Conservation (phyloP, 371 early-diverging fungal genomes). For the Apophysomyces trapeziformis region DNA sequence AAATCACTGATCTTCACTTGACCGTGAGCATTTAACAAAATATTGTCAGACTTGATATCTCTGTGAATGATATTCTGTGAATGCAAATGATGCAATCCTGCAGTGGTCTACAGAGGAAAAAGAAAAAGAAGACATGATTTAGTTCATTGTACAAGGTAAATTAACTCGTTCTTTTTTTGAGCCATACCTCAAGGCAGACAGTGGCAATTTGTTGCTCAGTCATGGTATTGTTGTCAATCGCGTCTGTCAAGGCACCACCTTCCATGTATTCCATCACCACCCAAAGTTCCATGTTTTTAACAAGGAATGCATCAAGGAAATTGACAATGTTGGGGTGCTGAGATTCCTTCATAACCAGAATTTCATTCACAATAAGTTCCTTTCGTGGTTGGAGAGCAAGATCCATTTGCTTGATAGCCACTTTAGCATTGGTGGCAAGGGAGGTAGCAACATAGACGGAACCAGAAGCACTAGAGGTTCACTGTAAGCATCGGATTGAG, state of each 20-base stretch:
- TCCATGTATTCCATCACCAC: constrained; percentile 99
- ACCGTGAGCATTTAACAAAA: constrained; percentile 84
- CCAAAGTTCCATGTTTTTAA: constrained; percentile 88
- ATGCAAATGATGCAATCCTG: constrained; percentile 94
- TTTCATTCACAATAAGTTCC: constrained; percentile 95
- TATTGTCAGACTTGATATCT: constrained; percentile 97
- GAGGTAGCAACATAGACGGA: constrained; percentile 89
- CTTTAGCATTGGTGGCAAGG: constrained; percentile 68
- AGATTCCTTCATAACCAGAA: constrained; percentile 93
- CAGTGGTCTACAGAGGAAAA: constrained; percentile 58
- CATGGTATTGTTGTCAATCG: constrained; percentile 93
- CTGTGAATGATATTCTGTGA: constrained; percentile 92
- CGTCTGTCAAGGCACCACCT: constrained; percentile 96
- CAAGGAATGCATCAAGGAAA: constrained; percentile 88
- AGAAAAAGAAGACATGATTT: background rate
- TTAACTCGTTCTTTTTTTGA: background rate
- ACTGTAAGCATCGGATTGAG: background rate
- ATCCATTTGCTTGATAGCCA: constrained; percentile 98
- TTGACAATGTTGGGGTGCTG: constrained; percentile 96
- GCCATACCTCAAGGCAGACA: constrained; percentile 80
- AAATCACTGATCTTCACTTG: constrained; percentile 95
- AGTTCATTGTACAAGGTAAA: too few species aligned
- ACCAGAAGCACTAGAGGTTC: constrained; percentile 84
- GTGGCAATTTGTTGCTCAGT: constrained; percentile 92
- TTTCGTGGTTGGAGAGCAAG: constrained; percentile 90